Evolutionary conservation across 805 yeast species (phyloP), one percentile per base, ranked within the genome.

Genomic region (Candida fluviatilis): DNA sequence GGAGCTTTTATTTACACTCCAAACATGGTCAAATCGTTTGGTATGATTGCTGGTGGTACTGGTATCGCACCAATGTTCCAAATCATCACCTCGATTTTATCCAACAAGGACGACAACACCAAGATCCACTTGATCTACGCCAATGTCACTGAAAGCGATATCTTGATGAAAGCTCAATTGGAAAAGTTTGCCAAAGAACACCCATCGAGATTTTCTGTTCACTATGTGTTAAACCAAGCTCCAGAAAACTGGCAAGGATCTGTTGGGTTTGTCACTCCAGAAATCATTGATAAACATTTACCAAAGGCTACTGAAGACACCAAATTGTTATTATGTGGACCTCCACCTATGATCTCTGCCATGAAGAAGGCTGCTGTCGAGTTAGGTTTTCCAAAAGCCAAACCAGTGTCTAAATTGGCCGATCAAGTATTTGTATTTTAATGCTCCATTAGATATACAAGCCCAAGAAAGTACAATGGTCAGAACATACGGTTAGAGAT

Each of bases 21-120:
- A 50, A 86, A 85, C 64, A 80, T 83, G 80, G 80, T 76, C 40
- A 67, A 73, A 41, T 73, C 75, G 43, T 72, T 90, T 42, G 88
- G 84, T 38, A 90, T 90, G 97, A 80, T 91, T 48, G 95, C 96
- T 30, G 97, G 97, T 50, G 98, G 97, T 55, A 87, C 97, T 27
- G 97, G 97, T 60, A 84, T 89, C 54, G 84, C 96, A 5, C 96
- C 96, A 58, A 89, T 89, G 96, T 87, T 80, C 64, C 96, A 89
- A 69, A 82, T 89, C 49, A 79, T 90, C 49, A 84, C 85, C 50
- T 85, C 95, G 11, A 82, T 90, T 48, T 80, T 80, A 51, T 66
- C 70, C 40, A 79, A 90, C 58, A 91, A 95, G 17, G 66, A 72
- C 13, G 97, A 91, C 64, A 73, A 71, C 35, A 90, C 97, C 42